Conservation (phyloP, 2,329 filamentous ascomycete genomes). For the Colletotrichum sp. region DNA sequence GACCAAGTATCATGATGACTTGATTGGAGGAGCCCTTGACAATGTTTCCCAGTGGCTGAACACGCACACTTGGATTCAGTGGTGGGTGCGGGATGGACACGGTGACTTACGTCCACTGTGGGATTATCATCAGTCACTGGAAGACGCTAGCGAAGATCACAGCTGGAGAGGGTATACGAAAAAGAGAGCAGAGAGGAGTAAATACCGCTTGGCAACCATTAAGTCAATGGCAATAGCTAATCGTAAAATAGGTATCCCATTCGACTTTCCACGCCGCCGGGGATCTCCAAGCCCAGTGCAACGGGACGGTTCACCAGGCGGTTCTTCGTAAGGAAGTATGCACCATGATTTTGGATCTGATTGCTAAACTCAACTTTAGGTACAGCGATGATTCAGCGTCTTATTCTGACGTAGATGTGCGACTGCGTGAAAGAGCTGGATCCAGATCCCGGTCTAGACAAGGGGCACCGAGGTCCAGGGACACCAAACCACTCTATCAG, state of each 20-base stretch:
- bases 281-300: neutral
- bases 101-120: conserved; percentile 33
- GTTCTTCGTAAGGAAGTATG: neutral
- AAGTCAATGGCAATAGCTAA: neutral
- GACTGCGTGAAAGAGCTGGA: neutral
- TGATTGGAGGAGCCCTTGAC: conserved; percentile 26
- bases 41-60: conserved; percentile 37
- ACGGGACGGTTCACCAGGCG: neutral
- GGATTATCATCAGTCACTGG: conserved; percentile 15
- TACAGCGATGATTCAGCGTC: neutral
- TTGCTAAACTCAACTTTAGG: neutral
- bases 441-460: neutral
- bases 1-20: conserved; percentile 23
- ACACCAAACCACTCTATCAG: neutral
- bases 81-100: conserved; percentile 35
- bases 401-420: neutral
- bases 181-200: neutral
- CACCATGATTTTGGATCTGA: neutral
- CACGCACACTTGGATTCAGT: conserved; percentile 39
- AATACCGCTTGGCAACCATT: rapidly evolving
- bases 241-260: neutral
- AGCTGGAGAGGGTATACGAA: conserved; percentile 1
- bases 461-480: neutral
- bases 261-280: neutral
- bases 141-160: neutral